Evolutionary conservation across 2,329 filamentous ascomycete species (phyloP).

Genomic region (Penicillium sp.): DNA sequence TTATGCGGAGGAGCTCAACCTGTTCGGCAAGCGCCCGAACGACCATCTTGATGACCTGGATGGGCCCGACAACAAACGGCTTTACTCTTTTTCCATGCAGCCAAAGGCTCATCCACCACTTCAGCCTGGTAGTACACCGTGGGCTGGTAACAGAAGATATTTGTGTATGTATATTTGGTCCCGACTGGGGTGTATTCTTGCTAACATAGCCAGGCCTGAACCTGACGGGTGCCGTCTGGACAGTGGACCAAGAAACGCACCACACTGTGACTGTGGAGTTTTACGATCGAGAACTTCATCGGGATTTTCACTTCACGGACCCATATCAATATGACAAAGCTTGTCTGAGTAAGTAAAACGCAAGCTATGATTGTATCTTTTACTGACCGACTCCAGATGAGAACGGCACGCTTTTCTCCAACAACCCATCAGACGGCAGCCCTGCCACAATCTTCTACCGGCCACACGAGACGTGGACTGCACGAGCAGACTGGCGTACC

Average conservation of each 20-base stretch:
- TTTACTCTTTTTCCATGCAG: slow-evolving; percentile 52
- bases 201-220: slow-evolving; percentile 63
- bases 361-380: background rate
- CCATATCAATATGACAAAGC: slow-evolving; percentile 96
- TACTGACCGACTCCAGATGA: slow-evolving; percentile 56
- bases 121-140: slow-evolving; percentile 92
- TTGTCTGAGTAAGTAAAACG: slow-evolving; percentile 65
- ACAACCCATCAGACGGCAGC: slow-evolving; percentile 66
- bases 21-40: slow-evolving; percentile 64
- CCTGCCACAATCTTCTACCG: slow-evolving; percentile 91
- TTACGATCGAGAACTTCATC: slow-evolving; percentile 88
- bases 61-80: slow-evolving; percentile 54
- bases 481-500: slow-evolving; percentile 85
- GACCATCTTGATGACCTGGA: slow-evolving; percentile 50
- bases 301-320: slow-evolving; percentile 97
- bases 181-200: background rate
- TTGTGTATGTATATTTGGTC: slow-evolving; percentile 58
- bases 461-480: slow-evolving; percentile 95
- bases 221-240: slow-evolving; percentile 93
- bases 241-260: slow-evolving; percentile 89
- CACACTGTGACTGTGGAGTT: slow-evolving; percentile 97
- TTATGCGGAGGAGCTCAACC: slow-evolving; percentile 69
- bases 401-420: slow-evolving; percentile 82
- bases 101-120: slow-evolving; percentile 80
- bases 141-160: slow-evolving; percentile 92